These are phyloP conservation scores for Durio zibethinus DNA, from an alignment of 345 rosid species.

Conservation along the genomic window DNA sequence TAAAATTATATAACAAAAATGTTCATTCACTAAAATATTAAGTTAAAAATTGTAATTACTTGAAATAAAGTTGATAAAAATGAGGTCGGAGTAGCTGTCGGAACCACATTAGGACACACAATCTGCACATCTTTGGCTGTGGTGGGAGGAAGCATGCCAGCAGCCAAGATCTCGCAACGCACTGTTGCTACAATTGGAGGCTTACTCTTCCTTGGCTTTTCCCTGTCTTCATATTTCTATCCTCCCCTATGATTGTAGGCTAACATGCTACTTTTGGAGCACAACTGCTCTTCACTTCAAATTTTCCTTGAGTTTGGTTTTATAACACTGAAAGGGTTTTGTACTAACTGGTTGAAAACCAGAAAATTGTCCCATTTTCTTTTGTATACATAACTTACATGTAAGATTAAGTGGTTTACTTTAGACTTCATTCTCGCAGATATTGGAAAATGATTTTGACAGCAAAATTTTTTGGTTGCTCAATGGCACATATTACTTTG, in stretches of 20 bases:
- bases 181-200: constrained; percentile 96
- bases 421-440: not conserved
- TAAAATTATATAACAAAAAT: too few relatives aligned
- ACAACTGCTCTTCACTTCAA: not conserved
- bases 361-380: not conserved
- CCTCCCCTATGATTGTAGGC: constrained; percentile 62
- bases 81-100: constrained; percentile 87
- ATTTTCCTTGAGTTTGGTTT: not conserved
- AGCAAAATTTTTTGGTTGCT: too few relatives aligned
- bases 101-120: constrained; percentile 82
- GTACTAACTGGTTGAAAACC: not conserved
- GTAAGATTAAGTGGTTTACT: not conserved
- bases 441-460: too few relatives aligned
- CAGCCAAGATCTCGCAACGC: constrained; percentile 90
- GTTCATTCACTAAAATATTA: too few relatives aligned
- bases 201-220: constrained; percentile 85
- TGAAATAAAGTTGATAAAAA: too few relatives aligned
- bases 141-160: constrained; percentile 97
- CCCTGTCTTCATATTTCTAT: constrained; percentile 87
- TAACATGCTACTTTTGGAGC: constrained; percentile 13
- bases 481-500: too few relatives aligned
- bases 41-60: too few relatives aligned
- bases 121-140: constrained; percentile 92
- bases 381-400: not conserved
- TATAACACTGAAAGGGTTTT: not conserved